Percentiles rank a stretch among this genome's conserved stretches.
Evolutionary conservation across 2,329 filamentous ascomycete species (phyloP).

Genomic region (Paecilomyces sp.): DNA sequence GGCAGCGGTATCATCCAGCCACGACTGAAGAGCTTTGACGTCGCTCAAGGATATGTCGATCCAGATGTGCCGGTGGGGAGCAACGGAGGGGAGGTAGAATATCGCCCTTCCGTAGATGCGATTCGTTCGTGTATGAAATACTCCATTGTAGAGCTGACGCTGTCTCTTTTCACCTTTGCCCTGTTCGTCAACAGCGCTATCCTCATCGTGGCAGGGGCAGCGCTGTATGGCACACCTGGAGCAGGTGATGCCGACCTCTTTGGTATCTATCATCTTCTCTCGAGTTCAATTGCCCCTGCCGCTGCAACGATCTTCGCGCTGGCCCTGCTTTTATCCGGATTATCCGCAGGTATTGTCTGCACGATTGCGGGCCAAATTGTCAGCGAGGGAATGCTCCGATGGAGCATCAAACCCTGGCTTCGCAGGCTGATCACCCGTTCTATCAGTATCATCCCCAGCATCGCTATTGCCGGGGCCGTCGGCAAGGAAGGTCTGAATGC

Average conservation of each 20-base stretch:
- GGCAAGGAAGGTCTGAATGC: constrained; percentile 63
- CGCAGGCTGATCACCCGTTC: constrained; percentile 68
- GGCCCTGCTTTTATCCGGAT: constrained; percentile 70
- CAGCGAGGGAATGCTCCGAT: constrained; percentile 71
- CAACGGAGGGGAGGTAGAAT: constrained; percentile 49
- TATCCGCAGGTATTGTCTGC: constrained; percentile 78
- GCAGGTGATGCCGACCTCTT: constrained; percentile 71
- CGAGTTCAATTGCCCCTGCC: constrained; percentile 59
- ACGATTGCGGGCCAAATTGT: constrained; percentile 90
- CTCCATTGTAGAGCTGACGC: constrained; percentile 61
- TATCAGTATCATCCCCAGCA: constrained; percentile 74
- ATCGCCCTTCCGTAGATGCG: constrained; percentile 64
- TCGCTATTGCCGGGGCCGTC: constrained; percentile 75
- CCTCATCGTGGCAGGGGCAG: constrained; percentile 72
- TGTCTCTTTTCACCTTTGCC: constrained; percentile 74
- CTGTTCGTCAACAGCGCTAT: constrained; percentile 80
- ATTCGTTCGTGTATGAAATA: constrained; percentile 68
- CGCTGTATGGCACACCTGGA: constrained; percentile 57
- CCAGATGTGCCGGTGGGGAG: constrained; percentile 20
- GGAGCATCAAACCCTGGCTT: constrained; percentile 69
- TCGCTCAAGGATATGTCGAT: constrained; percentile 29
- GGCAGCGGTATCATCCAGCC: constrained; percentile 51
- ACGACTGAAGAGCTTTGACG: constrained; percentile 43
- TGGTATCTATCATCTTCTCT: constrained; percentile 68
- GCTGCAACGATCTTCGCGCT: constrained; percentile 81